These are phyloP conservation scores for Iberis pinnata DNA, from an alignment of 345 rosid species.

Conservation along the genomic window DNA sequence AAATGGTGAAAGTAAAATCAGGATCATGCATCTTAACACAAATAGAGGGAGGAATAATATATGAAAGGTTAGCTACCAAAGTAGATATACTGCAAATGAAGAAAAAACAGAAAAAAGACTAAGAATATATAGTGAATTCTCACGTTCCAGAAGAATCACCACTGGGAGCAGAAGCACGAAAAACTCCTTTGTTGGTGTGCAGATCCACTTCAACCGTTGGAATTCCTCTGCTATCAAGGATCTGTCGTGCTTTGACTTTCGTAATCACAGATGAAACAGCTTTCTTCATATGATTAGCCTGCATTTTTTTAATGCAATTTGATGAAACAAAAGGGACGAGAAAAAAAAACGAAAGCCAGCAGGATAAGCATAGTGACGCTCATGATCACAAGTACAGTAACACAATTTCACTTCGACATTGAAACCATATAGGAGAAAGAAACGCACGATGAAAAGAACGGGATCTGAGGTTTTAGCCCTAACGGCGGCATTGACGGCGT, in stretches of 20 bases:
- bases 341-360: too few species aligned
- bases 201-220: conserved; percentile 95
- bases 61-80: neutral
- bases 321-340: too few species aligned
- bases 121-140: too few species aligned
- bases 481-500: conserved; percentile 98
- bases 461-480: conserved; percentile 90
- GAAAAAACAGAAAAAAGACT: too few species aligned
- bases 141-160: conserved; percentile 84
- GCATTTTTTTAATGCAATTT: conserved; percentile 5
- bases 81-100: too few species aligned
- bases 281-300: conserved; percentile 96
- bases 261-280: conserved; percentile 78
- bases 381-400: neutral
- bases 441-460: conserved; percentile 78
- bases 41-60: neutral
- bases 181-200: conserved; percentile 77
- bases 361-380: neutral
- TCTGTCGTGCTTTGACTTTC: conserved; percentile 77
- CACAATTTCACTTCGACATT: neutral
- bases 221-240: conserved; percentile 90
- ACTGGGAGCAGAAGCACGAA: conserved; percentile 80
- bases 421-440: conserved; percentile 3
- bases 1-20: neutral
- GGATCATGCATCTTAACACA: conserved; percentile 8